Evolutionary conservation across 495 filamentous ascomycete genomes (phyloP).

Genomic region (Hyaloscypha finlandica): DNA sequence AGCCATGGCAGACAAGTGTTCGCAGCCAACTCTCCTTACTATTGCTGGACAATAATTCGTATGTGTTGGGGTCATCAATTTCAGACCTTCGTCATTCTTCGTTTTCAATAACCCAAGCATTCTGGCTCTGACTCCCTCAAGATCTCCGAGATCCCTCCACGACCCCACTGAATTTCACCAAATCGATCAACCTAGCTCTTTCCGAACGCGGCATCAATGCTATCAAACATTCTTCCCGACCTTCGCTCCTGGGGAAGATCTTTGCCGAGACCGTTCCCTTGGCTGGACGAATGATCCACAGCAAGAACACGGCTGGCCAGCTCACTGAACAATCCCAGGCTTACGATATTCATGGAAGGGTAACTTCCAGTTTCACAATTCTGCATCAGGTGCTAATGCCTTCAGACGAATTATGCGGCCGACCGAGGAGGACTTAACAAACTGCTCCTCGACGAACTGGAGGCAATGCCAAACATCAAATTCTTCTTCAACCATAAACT

Average conservation of each 20-base stretch:
- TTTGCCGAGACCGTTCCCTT: conserved; percentile 83
- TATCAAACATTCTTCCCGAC: conserved; percentile 64
- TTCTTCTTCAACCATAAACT: conserved; percentile 92
- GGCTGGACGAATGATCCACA: conserved; percentile 97
- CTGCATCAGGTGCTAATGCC: conserved; percentile 3
- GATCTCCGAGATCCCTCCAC: conserved; percentile 86
- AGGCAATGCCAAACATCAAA: conserved; percentile 80
- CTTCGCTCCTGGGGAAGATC: conserved; percentile 70
- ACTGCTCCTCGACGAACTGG: conserved; percentile 80
- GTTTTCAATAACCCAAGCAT: background rate
- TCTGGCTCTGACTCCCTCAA: conserved; percentile 35
- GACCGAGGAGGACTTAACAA: conserved; percentile 87
- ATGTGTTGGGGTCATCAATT: background rate
- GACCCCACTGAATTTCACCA: conserved; percentile 90
- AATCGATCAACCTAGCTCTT: conserved; percentile 94
- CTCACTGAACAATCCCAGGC: conserved; percentile 78
- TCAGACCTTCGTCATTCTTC: background rate
- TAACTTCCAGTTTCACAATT: conserved; percentile 40
- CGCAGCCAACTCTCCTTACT: no score
- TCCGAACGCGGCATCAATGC: conserved; percentile 94
- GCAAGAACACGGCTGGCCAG: conserved; percentile 59
- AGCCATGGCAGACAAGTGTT: no score
- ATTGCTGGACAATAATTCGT: no score
- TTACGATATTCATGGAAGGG: conserved; percentile 88
- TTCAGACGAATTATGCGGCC: conserved; percentile 49